Evolutionary conservation across 768 basidiomycete species (phyloP).

Genomic region (Mycena polygramma): DNA sequence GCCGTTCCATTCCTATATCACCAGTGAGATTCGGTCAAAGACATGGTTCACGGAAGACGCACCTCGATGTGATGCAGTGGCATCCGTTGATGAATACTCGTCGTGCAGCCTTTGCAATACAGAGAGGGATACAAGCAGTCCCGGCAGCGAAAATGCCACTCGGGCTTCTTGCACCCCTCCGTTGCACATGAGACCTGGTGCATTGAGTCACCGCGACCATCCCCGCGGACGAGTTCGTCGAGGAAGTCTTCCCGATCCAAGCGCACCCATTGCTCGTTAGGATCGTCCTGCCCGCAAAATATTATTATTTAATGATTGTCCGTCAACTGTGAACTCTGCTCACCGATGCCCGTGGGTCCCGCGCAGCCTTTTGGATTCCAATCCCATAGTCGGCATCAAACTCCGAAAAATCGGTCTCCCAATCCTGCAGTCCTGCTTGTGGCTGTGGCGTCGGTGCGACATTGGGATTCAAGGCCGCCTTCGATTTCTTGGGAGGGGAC

Average conservation of each 20-base stretch:
- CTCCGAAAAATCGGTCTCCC: no score
- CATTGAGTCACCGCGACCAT: not conserved
- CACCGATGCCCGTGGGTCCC: not conserved
- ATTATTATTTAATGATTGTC: no score
- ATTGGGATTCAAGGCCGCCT: not conserved
- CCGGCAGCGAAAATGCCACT: not conserved
- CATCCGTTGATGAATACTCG: not conserved
- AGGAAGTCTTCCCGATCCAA: not conserved
- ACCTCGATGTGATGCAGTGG: conserved; percentile 15
- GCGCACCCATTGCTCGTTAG: conserved; percentile 3
- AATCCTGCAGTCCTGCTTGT: no score
- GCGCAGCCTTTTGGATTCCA: not conserved
- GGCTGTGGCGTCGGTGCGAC: not conserved
- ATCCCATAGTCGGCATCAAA: conserved; percentile 1
- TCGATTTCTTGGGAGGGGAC: not conserved
- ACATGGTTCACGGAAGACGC: no score
- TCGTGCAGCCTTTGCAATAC: not conserved
- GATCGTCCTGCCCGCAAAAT: no score
- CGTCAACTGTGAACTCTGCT: no score
- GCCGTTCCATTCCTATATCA: not conserved
- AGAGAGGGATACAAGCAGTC: not conserved
- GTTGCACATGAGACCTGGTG: not conserved
- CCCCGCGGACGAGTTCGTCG: conserved; percentile 3
- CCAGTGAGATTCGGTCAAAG: no score
- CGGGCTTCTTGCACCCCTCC: not conserved